These are phyloP conservation scores for Sporothrix brunneoviolacea DNA, from an alignment of 2,329 filamentous ascomycete genomes.

Conservation along the genomic window DNA sequence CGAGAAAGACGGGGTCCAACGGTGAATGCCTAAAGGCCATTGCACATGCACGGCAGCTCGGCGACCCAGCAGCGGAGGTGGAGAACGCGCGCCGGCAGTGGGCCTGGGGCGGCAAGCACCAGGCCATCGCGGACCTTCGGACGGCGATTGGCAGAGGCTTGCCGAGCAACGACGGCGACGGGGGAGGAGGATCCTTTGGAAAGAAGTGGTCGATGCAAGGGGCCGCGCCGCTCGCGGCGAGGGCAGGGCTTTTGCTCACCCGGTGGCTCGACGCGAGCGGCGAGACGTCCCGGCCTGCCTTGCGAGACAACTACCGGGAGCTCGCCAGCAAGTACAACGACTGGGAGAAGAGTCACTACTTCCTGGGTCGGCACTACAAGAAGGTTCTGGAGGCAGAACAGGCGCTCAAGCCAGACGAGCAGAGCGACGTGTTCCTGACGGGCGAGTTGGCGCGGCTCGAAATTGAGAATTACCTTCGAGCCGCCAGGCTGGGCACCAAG, in stretches of 20 bases:
- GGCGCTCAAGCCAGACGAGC: slow-evolving; percentile 65
- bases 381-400: slow-evolving; percentile 90
- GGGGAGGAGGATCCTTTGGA: neutral
- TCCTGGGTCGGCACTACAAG: slow-evolving; percentile 93
- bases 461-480: slow-evolving; percentile 87
- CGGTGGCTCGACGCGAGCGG: slow-evolving; percentile 97
- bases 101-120: slow-evolving; percentile 87
- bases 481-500: slow-evolving; percentile 82
- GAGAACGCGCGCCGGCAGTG: slow-evolving; percentile 90
- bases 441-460: slow-evolving; percentile 84
- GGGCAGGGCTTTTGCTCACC: slow-evolving; percentile 80
- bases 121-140: slow-evolving; percentile 87
- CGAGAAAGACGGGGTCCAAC: slow-evolving; percentile 75
- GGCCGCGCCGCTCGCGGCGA: slow-evolving; percentile 46
- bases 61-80: slow-evolving; percentile 81
- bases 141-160: slow-evolving; percentile 58
- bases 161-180: neutral
- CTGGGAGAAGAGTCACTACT: slow-evolving; percentile 98
- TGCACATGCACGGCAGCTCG: slow-evolving; percentile 75
- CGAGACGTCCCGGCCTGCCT: slow-evolving; percentile 75
- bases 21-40: slow-evolving; percentile 92
- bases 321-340: slow-evolving; percentile 62
- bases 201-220: slow-evolving; percentile 2
- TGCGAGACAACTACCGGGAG: slow-evolving; percentile 76
- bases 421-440: slow-evolving; percentile 67